These are phyloP conservation scores for Amauroascus niger DNA, from an alignment of 2,329 filamentous ascomycete species.

Conservation along the genomic window DNA sequence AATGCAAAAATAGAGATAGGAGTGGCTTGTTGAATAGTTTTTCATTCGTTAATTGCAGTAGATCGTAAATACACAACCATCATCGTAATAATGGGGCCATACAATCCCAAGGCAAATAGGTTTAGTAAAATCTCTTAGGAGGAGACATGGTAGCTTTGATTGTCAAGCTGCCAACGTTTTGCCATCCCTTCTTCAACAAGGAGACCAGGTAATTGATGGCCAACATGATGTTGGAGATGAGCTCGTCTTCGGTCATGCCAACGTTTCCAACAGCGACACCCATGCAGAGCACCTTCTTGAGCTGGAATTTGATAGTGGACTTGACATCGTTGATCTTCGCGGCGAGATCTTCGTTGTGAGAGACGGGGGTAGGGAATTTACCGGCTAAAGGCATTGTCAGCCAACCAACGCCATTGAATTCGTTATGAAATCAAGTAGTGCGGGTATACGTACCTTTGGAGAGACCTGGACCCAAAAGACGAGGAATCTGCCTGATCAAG, in stretches of 20 bases:
- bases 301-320: slow-evolving; percentile 99
- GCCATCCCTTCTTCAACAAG: slow-evolving; percentile 99
- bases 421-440: neutral
- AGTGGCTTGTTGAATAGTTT: neutral
- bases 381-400: slow-evolving; percentile 53
- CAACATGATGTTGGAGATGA: slow-evolving; percentile 98
- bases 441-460: slow-evolving; percentile 66
- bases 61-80: slow-evolving; percentile 6
- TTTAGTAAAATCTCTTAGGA: slow-evolving; percentile 93
- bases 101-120: slow-evolving; percentile 13
- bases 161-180: slow-evolving; percentile 99
- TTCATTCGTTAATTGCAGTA: slow-evolving; percentile 4
- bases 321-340: slow-evolving; percentile 99
- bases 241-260: slow-evolving; percentile 90
- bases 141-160: slow-evolving; percentile 99
- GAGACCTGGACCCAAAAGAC: slow-evolving; percentile 97
- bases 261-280: slow-evolving; percentile 99
- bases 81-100: neutral
- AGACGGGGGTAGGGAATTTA: slow-evolving; percentile 99
- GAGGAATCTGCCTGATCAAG: slow-evolving; percentile 99
- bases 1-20: neutral
- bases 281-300: slow-evolving; percentile 99
- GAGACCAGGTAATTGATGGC: slow-evolving; percentile 99
- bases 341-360: slow-evolving; percentile 85
- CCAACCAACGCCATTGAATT: neutral